Evolutionary conservation across 495 filamentous ascomycete genomes (phyloP).

Genomic region (Penicillium cinerascens): DNA sequence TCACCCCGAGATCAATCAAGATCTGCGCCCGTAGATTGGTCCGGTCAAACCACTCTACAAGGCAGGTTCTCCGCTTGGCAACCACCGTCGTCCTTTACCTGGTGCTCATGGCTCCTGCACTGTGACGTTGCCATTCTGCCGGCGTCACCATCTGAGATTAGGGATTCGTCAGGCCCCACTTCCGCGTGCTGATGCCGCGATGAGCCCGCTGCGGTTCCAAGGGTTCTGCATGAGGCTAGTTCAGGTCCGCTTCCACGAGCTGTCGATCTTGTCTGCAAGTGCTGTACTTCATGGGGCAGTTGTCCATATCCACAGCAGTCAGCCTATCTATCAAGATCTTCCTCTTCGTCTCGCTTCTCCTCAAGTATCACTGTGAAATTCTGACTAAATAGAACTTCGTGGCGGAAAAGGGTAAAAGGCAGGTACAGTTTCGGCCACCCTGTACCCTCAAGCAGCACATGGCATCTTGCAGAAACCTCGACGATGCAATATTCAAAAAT

Average conservation of each 20-base stretch:
- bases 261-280: background rate
- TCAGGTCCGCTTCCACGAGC: background rate
- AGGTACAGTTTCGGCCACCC: too few species aligned
- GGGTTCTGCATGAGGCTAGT: background rate
- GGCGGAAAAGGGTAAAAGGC: too few species aligned
- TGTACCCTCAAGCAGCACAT: too few species aligned
- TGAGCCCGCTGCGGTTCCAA: background rate
- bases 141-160: slow-evolving; percentile 8
- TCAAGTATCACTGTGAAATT: too few species aligned
- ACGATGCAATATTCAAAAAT: too few species aligned
- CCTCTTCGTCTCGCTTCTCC: too few species aligned
- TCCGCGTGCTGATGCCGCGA: background rate
- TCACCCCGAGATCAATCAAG: slow-evolving; percentile 14
- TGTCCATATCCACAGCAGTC: too few species aligned
- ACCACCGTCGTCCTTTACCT: background rate
- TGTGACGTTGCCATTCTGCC: background rate
- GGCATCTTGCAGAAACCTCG: too few species aligned
- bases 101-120: background rate
- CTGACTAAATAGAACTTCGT: too few species aligned
- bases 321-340: too few species aligned
- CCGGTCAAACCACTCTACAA: background rate
- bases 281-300: too few species aligned
- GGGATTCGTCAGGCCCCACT: slow-evolving; percentile 7
- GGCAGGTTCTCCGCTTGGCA: background rate
- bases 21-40: slow-evolving; percentile 7